Evolutionary conservation across 345 rosid species (phyloP), one percentile per base, ranked within the genome.

Genomic region (Noccaea bulbosa): DNA sequence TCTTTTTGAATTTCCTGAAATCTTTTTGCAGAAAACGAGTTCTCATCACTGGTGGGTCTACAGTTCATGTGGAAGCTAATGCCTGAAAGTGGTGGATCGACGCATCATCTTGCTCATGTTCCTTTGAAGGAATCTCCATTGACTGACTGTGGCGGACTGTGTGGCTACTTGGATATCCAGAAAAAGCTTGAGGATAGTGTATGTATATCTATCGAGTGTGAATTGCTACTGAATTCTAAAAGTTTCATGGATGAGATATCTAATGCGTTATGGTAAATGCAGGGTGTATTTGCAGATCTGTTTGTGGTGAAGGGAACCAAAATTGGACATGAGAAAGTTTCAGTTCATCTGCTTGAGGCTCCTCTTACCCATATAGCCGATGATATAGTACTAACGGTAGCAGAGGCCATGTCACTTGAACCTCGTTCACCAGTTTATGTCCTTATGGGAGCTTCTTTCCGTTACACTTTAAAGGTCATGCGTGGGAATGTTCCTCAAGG

Each of bases 361-460:
- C 82, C 83, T 17, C 78, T 81, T 43, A 76, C 78, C 75, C 80
- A 82, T 77, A 70, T 88, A 84, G 79, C 79, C 15, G 98, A 90
- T 70, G 82, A 80, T 74, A 84, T 93, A 79, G 84, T 83, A 73
- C 79, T 90, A 39, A 90, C 97, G 27, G 98, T 93, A 30, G 98
- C 93, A n/a, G 97, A 93, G 81, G 98, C 98, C 76, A 88, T 93
- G 88, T 90, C 96, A 66, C 80, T 88, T 15, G 91, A 85, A 65
- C 97, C 97, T 68, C 89, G 89, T 10, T 93, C 98, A 32, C 98
- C 98, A 58, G 88, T 88, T 55, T 86, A 81, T 70, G 85, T 90
- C 68, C 87, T 93, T 38, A 77, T 87, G 81, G 97, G 96, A 69
- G 96, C 98, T 75, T 81, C 79, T 67, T 69, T 93, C 67, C 80